Evolutionary conservation across 2,329 filamentous ascomycete species (phyloP).

Genomic region (Ascocoryne sarcoides): DNA sequence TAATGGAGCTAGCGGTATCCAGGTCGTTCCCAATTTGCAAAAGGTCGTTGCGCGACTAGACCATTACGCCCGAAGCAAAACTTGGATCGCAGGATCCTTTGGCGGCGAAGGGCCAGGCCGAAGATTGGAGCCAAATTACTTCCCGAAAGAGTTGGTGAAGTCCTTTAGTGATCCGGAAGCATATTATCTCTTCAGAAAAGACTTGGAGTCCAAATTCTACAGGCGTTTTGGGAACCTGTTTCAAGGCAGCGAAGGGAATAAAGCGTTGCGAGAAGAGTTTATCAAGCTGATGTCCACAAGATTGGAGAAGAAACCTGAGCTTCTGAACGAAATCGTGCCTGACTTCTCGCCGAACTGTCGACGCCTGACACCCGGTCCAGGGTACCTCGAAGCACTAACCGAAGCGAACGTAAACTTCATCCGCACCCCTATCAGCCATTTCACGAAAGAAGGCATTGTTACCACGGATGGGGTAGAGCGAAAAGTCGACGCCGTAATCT

Average conservation of each 20-base stretch:
- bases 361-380: slow-evolving; percentile 38
- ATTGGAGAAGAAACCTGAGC: slow-evolving; percentile 34
- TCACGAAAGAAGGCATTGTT: slow-evolving; percentile 52
- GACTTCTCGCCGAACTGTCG: slow-evolving; percentile 37
- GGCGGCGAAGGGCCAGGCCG: slow-evolving; percentile 31
- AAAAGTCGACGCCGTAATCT: slow-evolving; percentile 57
- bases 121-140: slow-evolving; percentile 41
- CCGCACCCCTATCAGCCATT: slow-evolving; percentile 44
- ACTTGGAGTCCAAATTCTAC: slow-evolving; percentile 54
- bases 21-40: slow-evolving; percentile 40
- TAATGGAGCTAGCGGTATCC: slow-evolving; percentile 43
- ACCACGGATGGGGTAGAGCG: slow-evolving; percentile 47
- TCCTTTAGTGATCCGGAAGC: slow-evolving; percentile 46
- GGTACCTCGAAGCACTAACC: slow-evolving; percentile 56
- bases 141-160: slow-evolving; percentile 42
- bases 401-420: slow-evolving; percentile 56
- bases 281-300: slow-evolving; percentile 32
- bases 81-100: slow-evolving; percentile 49
- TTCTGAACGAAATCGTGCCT: slow-evolving; percentile 27
- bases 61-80: slow-evolving; percentile 38
- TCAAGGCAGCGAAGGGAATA: slow-evolving; percentile 34
- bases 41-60: slow-evolving; percentile 12
- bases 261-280: slow-evolving; percentile 28
- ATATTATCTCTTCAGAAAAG: slow-evolving; percentile 52
- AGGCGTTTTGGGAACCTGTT: slow-evolving; percentile 39